Percentiles rank a stretch among this genome's conserved stretches.
Evolutionary conservation across 2,329 filamentous ascomycete genomes (phyloP).

Genomic region (Scytalidium lignicola): DNA sequence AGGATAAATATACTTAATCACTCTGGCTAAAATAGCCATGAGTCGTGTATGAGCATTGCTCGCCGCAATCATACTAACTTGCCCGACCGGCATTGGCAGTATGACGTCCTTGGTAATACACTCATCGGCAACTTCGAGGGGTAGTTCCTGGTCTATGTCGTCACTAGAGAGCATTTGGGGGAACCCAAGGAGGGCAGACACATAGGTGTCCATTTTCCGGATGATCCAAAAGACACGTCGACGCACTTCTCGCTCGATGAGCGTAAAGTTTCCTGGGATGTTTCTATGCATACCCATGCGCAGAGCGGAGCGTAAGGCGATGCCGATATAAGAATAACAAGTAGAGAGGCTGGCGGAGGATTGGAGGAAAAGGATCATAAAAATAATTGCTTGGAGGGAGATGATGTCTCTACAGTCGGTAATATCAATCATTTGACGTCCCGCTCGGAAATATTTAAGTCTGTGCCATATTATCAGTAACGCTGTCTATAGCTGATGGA

Average conservation of each 20-base stretch:
- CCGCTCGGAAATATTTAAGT: slow-evolving; percentile 67
- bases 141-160: slow-evolving; percentile 62
- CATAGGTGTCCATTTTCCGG: slow-evolving; percentile 66
- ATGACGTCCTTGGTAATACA: slow-evolving; percentile 58
- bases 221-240: slow-evolving; percentile 64
- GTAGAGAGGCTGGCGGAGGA: slow-evolving; percentile 72
- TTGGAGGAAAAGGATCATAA: slow-evolving; percentile 78
- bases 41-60: slow-evolving; percentile 62
- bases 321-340: slow-evolving; percentile 76
- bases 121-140: slow-evolving; percentile 61
- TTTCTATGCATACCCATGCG: slow-evolving; percentile 75
- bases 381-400: slow-evolving; percentile 70
- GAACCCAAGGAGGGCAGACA: slow-evolving; percentile 62
- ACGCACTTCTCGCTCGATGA: slow-evolving; percentile 59
- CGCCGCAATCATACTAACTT: slow-evolving; percentile 55
- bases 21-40: slow-evolving; percentile 59
- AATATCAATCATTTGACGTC: slow-evolving; percentile 60
- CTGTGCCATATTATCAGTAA: slow-evolving; percentile 35
- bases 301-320: slow-evolving; percentile 70
- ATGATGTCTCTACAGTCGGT: slow-evolving; percentile 68
- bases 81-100: slow-evolving; percentile 47
- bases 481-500: slow-evolving; percentile 10
- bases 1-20: slow-evolving; percentile 62
- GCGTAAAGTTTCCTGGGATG: slow-evolving; percentile 55
- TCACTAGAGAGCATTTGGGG: slow-evolving; percentile 58